phyloP scores from a whole-genome alignment of 768 basidiomycete species.

The Daedaleopsis nitida region DNA sequence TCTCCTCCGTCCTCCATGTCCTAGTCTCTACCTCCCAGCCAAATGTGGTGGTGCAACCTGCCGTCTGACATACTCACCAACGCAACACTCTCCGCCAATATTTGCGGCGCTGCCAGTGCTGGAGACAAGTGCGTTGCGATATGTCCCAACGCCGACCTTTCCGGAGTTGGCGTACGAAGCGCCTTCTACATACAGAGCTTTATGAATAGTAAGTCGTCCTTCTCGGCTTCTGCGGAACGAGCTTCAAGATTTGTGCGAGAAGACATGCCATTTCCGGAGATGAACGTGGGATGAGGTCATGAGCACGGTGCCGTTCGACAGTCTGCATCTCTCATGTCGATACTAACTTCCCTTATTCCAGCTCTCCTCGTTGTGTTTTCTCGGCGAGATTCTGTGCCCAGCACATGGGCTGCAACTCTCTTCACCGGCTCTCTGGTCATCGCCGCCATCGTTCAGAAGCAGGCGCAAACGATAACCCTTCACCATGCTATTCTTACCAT shows the following conservation, averaged over 20 bases:
- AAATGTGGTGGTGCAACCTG: not conserved
- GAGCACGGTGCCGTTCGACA: not conserved
- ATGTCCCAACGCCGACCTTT: slow-evolving; percentile 27
- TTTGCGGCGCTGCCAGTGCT: slow-evolving; percentile 7
- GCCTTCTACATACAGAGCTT: slow-evolving; percentile 32
- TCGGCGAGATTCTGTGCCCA: slow-evolving; percentile 27
- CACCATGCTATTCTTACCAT: slow-evolving; percentile 29
- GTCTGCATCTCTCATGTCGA: not conserved
- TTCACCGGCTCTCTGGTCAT: slow-evolving; percentile 29
- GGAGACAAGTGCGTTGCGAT: slow-evolving; percentile 15
- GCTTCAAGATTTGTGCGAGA: not conserved
- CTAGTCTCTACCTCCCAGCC: not conserved
- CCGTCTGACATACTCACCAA: slow-evolving; percentile 1
- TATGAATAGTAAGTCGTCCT: slow-evolving; percentile 24
- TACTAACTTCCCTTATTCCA: slow-evolving; percentile 10
- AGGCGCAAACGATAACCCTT: slow-evolving; percentile 20
- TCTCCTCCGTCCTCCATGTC: not conserved
- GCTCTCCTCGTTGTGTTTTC: slow-evolving; percentile 29
- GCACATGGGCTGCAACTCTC: slow-evolving; percentile 29
- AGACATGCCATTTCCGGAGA: not conserved
- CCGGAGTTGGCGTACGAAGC: slow-evolving; percentile 28
- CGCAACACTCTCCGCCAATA: slow-evolving; percentile 8
- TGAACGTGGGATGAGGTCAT: not conserved
- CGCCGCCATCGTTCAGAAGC: slow-evolving; percentile 29
- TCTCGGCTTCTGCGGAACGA: not conserved